phyloP scores from a whole-genome alignment of 441 rosid genomes.

The Kokia cookei region DNA sequence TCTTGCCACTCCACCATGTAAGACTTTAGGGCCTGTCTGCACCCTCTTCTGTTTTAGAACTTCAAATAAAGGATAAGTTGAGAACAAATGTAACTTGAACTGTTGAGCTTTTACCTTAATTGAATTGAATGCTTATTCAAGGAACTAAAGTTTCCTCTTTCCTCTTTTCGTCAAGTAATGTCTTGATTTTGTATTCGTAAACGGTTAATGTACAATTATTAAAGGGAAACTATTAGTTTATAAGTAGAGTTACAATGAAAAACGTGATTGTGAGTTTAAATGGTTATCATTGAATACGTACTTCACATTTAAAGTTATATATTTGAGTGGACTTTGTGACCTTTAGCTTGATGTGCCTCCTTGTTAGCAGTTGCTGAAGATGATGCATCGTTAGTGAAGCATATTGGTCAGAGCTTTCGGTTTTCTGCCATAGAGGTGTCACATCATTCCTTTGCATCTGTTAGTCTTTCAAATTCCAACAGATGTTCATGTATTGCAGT shows the following conservation, averaged over 20 bases:
- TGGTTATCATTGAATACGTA: neutral
- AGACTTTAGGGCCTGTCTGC: neutral
- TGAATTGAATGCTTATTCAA: neutral
- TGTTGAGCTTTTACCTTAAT: neutral
- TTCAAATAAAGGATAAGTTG: neutral
- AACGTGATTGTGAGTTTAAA: neutral
- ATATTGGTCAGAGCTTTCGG: conserved; percentile 79
- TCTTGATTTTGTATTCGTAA: neutral
- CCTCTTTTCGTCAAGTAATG: neutral
- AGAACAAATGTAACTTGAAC: neutral
- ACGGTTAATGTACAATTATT: neutral
- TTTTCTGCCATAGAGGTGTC: conserved; percentile 74
- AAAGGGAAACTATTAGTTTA: neutral
- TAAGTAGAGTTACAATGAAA: neutral
- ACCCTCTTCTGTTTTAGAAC: neutral
- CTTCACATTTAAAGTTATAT: neutral
- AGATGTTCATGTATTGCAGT: neutral
- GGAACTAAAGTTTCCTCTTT: neutral
- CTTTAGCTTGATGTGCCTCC: neutral
- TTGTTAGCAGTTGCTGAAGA: conserved; percentile 69
- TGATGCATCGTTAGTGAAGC: conserved; percentile 71
- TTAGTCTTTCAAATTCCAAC: neutral
- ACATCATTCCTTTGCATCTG: neutral
- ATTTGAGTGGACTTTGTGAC: neutral
- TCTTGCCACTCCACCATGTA: neutral